phyloP scores from a whole-genome alignment of 352 stramenopile genomes.

The Peronospora belbahrii region DNA sequence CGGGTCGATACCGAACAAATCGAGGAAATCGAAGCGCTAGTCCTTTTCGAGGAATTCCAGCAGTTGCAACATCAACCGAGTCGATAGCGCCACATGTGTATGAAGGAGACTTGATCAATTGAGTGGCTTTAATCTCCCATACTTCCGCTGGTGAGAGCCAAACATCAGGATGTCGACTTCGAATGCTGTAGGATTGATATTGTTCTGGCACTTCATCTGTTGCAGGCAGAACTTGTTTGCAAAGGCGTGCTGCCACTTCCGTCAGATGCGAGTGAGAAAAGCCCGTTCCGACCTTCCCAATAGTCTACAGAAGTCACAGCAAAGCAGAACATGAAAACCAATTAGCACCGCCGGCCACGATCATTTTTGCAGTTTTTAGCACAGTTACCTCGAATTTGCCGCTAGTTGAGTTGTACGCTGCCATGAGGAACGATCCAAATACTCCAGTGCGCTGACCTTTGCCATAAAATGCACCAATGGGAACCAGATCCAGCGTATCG shows the following conservation, averaged over 20 bases:
- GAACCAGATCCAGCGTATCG: slow-evolving; percentile 96
- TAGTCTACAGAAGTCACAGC: slow-evolving; percentile 33
- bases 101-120: slow-evolving; percentile 93
- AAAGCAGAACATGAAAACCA: not conserved
- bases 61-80: not conserved
- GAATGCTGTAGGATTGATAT: slow-evolving; percentile 37
- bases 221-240: slow-evolving; percentile 29
- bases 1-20: slow-evolving; percentile 91
- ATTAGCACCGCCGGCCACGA: not conserved
- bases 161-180: slow-evolving; percentile 78
- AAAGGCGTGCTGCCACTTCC: slow-evolving; percentile 48
- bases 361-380: not conserved
- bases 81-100: slow-evolving; percentile 85
- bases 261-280: slow-evolving; percentile 96
- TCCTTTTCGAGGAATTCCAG: slow-evolving; percentile 45
- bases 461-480: slow-evolving; percentile 95
- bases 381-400: slow-evolving; percentile 90
- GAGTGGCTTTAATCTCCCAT: slow-evolving; percentile 98
- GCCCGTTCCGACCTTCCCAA: slow-evolving; percentile 92
- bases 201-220: slow-evolving; percentile 48
- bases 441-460: slow-evolving; percentile 90
- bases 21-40: slow-evolving; percentile 98
- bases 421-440: slow-evolving; percentile 98
- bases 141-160: slow-evolving; percentile 93
- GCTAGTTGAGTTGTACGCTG: slow-evolving; percentile 90